Conservation (phyloP, 768 basidiomycete species). For the Collybia sp. region DNA sequence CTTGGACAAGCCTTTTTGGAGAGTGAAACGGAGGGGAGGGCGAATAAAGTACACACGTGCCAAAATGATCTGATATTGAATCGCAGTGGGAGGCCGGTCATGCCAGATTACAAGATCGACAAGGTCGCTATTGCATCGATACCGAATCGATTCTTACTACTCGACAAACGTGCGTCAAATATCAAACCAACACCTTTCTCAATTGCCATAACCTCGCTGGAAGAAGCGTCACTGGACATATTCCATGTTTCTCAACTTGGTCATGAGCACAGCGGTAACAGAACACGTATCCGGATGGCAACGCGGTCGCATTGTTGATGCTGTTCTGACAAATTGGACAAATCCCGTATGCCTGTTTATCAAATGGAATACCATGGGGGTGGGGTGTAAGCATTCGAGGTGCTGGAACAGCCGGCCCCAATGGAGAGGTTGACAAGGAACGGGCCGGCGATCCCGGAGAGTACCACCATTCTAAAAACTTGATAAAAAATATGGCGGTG, state of each 20-base stretch:
- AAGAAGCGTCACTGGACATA: slow-evolving; percentile 85
- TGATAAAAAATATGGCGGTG: slow-evolving; percentile 90
- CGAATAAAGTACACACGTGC: slow-evolving; percentile 19
- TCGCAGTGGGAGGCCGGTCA: slow-evolving; percentile 3
- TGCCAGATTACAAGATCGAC: not conserved
- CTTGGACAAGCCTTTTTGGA: slow-evolving; percentile 5
- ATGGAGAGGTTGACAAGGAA: slow-evolving; percentile 56
- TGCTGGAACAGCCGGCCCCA: slow-evolving; percentile 71
- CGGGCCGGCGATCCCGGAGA: slow-evolving; percentile 86
- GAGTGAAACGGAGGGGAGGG: not conserved
- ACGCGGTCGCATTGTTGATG: slow-evolving; percentile 82
- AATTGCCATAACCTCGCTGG: slow-evolving; percentile 76
- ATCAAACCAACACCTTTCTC: slow-evolving; percentile 78
- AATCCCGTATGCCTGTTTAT: slow-evolving; percentile 63
- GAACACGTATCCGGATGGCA: slow-evolving; percentile 92
- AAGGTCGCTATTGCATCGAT: slow-evolving; percentile 10
- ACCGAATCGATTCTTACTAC: slow-evolving; percentile 7
- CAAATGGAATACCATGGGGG: slow-evolving; percentile 63
- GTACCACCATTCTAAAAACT: slow-evolving; percentile 99
- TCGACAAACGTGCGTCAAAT: slow-evolving; percentile 46
- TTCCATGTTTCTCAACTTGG: slow-evolving; percentile 69
- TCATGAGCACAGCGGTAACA: slow-evolving; percentile 91
- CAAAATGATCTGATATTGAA: slow-evolving; percentile 10
- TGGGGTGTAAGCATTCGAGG: slow-evolving; percentile 75
- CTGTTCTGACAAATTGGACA: slow-evolving; percentile 76